Base-by-base conservation (phyloP, 1,139 yeast genomes). In the Diutina catenulata region DNA sequence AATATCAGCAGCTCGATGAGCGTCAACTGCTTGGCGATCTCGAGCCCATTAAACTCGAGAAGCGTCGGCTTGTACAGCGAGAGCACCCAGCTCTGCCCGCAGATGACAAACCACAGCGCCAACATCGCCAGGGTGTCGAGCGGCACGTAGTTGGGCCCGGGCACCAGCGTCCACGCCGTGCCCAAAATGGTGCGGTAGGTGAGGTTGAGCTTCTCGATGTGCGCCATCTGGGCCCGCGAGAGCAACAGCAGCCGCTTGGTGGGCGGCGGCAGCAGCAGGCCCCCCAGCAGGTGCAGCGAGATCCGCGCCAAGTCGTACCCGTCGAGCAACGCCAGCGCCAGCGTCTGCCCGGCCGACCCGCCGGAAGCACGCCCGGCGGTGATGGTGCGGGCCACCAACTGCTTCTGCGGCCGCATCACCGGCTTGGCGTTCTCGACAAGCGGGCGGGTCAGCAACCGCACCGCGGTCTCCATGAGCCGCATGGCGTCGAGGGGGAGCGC, bases 1-100 rank as follows among this genome's bases (percentile, higher is more conserved):
- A 81, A 84, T 36, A 87, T 69, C 37, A 68, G 70, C 6, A 83
- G 76, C 56, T 88, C 95, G 48, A 88, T 73, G 28, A 83, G 59
- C 0, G 95, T 83, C 43, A 88, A 62, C 52, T 87, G 96, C 50
- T 80, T 80, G 2, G 96, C 95, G 36, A 84, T 61, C 49, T 86
- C 95, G 43, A 78, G 62, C 0, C 94, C 80, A 51, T 83, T 86
- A 48, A 80, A 70, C 45, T 82, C 91, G 20, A 79, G 60, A 28
- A 81, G 53, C 48, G 73, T 70, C 29, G 80, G 71, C 42, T 70
- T 51, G 44, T 66, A 66, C 45, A 62, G 65, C 0, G 71, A 60
- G 38, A 68, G 55, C 0, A 63, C 68, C 71, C 72, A 66, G 41
- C 59, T 62, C 47, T 65, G 70, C 36, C 65, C 70, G 47, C 70